A percentile compares a stretch with the other conserved stretches of the same genome.
Conservation (phyloP, 495 filamentous ascomycete species). For the Xanthoparmelia taractica region DNA sequence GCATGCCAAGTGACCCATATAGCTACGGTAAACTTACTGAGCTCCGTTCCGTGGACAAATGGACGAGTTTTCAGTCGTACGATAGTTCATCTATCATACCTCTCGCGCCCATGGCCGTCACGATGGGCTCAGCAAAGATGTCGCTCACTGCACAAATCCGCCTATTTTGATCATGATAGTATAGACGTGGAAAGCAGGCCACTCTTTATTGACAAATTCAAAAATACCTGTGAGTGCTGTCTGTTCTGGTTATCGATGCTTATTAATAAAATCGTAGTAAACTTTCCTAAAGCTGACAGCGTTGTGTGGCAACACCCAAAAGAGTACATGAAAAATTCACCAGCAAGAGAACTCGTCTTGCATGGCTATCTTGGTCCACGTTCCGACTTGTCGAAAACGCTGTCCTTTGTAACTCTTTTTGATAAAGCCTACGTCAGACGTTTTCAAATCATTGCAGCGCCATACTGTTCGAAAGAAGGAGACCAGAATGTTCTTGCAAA, state of each 20-base stretch:
- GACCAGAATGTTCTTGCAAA: conserved; percentile 34
- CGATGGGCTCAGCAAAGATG: neutral
- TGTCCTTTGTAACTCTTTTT: conserved; percentile 61
- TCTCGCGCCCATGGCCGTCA: neutral
- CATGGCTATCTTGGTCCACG: conserved; percentile 65
- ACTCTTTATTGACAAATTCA: conserved; percentile 41
- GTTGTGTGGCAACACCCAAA: conserved; percentile 41
- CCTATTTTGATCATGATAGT: neutral
- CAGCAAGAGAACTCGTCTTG: conserved; percentile 49
- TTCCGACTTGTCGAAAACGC: conserved; percentile 53
- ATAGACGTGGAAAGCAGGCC: conserved; percentile 10
- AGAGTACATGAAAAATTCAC: conserved; percentile 25
- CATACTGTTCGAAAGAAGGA: conserved; percentile 26
- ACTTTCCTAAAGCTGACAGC: conserved; percentile 45
- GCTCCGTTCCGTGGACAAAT: conserved; percentile 1
- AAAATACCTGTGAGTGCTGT: conserved; percentile 39
- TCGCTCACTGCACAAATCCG: neutral
- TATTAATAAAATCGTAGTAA: conserved; percentile 33
- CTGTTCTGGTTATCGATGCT: conserved; percentile 16
- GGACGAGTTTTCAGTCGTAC: neutral
- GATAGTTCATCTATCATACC: neutral
- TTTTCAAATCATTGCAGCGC: conserved; percentile 49
- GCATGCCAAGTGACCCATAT: neutral
- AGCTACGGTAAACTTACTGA: conserved; percentile 1
- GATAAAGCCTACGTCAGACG: conserved; percentile 41